Percentiles rank a stretch among this genome's conserved stretches.
Conservation (phyloP, 2,329 filamentous ascomycete genomes). For the Cladosporium phlei region DNA sequence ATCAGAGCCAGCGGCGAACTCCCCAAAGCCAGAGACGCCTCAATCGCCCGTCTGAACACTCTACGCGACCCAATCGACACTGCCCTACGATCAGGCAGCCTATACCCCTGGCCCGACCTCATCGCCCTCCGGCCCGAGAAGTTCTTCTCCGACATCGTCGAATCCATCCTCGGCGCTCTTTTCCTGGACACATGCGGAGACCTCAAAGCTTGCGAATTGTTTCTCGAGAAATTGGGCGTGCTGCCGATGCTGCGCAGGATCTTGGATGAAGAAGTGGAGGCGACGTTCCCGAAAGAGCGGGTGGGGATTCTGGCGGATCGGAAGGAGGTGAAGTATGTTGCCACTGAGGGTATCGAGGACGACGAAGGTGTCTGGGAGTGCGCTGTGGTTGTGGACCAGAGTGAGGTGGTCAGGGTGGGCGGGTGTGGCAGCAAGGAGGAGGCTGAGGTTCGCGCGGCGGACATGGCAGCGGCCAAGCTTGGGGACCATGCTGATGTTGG, state of each 20-base stretch:
- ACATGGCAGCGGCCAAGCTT: not conserved
- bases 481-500: not conserved
- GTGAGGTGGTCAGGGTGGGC: slow-evolving; percentile 31
- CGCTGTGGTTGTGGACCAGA: slow-evolving; percentile 33
- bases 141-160: slow-evolving; percentile 78
- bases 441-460: slow-evolving; percentile 19
- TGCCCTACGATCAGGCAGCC: slow-evolving; percentile 46
- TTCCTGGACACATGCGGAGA: slow-evolving; percentile 71
- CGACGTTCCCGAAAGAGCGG: slow-evolving; percentile 61
- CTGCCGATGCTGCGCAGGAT: slow-evolving; percentile 58
- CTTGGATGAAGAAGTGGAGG: slow-evolving; percentile 51
- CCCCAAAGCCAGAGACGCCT: slow-evolving; percentile 41
- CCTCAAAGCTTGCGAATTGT: slow-evolving; percentile 52
- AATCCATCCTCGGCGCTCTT: slow-evolving; percentile 73
- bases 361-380: slow-evolving; percentile 26
- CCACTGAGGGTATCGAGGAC: not conserved
- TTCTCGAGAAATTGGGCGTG: slow-evolving; percentile 64
- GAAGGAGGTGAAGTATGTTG: slow-evolving; percentile 55
- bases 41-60: slow-evolving; percentile 43
- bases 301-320: slow-evolving; percentile 56
- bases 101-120: slow-evolving; percentile 75
- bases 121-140: slow-evolving; percentile 64
- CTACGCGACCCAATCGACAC: slow-evolving; percentile 48
- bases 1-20: slow-evolving; percentile 39
- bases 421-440: slow-evolving; percentile 33